Evolutionary conservation across 805 yeast species (phyloP), one percentile per base, ranked within the genome.

Genomic region (Saccharomycopsis capsularis): DNA sequence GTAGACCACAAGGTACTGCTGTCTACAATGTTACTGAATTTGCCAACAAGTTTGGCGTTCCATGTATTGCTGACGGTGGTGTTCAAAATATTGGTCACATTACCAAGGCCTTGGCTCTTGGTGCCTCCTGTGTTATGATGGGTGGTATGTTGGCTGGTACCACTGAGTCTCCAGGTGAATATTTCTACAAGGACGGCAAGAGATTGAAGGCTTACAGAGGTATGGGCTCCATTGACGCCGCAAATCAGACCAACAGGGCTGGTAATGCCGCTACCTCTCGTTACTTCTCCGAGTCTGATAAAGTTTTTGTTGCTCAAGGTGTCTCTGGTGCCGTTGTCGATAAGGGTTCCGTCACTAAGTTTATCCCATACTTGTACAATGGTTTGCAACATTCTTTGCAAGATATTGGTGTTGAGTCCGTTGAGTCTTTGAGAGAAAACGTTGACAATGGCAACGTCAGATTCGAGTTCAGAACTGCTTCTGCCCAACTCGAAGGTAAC

Each of bases 1-100:
- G 99, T 73, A 89, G 99, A 78, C 99, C 99, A 54, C 99, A 93
- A 76, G 99, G 98, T 73, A 89, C 98, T 58, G 99, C 99, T 54
- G 98, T 93, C 48, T 90, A 79, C 77, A 83, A 81, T 58, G 99
- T 93, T 48, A 77, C 93, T 56, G 90, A 91, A 74, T 90, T 93
- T 65, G 95, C 98, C 58, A 83, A 82, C 70, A 78, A 81, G 68
- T 93, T 91, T 65, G 99, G 99, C 67, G 95, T 93, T 57, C 98
- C 99, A 66, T 86, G 96, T 71, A 89, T 93, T 61, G 99, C 99
- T 58, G 99, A 93, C 68, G 99, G 99, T 78, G 99, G 99, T 81
- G 82, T 93, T 63, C 91, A 89, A 69, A 93, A 93, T 78, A 89
- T 93, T 73, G 99, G 99, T 59, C 99, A 93, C 76, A 87, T 93